Base-by-base conservation (phyloP, 805 yeast genomes). In the Wickerhamiella brachini region DNA sequence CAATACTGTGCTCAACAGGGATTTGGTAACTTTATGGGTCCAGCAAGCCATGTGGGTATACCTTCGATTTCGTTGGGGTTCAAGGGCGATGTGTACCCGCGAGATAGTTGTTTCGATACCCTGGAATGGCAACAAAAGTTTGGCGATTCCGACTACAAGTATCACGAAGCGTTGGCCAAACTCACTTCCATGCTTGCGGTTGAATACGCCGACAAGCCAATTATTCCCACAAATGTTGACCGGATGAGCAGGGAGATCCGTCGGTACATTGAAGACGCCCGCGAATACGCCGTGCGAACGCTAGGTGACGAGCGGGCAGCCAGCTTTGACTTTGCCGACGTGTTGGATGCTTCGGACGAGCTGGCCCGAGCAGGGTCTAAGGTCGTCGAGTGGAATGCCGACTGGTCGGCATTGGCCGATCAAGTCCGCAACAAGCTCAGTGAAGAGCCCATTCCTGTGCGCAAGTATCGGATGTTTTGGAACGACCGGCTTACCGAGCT, bases 381-480 rank as follows among this genome's bases (percentile, higher is more conserved):
- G 26, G 76, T 79, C 60, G 72, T 71, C 13, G 68, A 72, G 2
- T 83, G 88, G 80, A 62, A 66, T 2, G 66, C 67, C 21, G 77
- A 81, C 7, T 89, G 96, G 96, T 12, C 23, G 9, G 22, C 38
- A 2, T 20, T 45, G 17, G 44, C 44, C 24, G 39, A 29, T 15
- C 39, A 45, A 5, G n/a, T 26, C 24, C 17, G 21, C 39, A 26
- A 29, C 38, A 26, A 18, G 29, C 29, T 24, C 21, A 17, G 8
- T 9, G 69, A 74, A 4, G 89, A 89, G 62, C 88, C 95, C 1
- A 77, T 87, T 1, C 62, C 83, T 51, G 68, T 85, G 41, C 75
- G 89, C 0, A 79, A 81, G 45, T 80, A 77, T 55, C 72, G 97
- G 59, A 78, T 85, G 82, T 78, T 78, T 51, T 84, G 93, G 85